Percentiles rank a stretch among this genome's conserved stretches.
These are phyloP conservation scores for Elongisporangium anandrum DNA, from an alignment of 352 stramenopile genomes.

Conservation along the genomic window DNA sequence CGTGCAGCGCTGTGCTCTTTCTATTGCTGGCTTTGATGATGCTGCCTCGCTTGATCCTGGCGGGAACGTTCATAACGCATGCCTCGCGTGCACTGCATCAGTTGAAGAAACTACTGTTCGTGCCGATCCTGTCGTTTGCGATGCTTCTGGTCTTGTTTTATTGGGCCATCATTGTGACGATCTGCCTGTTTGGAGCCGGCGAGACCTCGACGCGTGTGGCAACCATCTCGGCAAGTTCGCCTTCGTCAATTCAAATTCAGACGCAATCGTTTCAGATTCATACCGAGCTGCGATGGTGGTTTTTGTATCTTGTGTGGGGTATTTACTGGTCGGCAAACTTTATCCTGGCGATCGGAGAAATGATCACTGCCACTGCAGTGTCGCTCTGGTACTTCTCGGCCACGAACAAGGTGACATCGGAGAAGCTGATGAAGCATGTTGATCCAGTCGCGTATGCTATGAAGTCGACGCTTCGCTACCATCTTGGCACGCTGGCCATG, in stretches of 20 bases:
- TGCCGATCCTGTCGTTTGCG: constrained; percentile 66
- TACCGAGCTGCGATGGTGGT: constrained; percentile 64
- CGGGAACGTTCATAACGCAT: constrained; percentile 75
- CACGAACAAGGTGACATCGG: constrained; percentile 47
- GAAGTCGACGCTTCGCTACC: constrained; percentile 54
- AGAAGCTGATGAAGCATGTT: constrained; percentile 46
- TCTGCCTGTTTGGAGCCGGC: constrained; percentile 73
- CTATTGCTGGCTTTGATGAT: constrained; percentile 58
- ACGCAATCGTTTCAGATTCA: constrained; percentile 70
- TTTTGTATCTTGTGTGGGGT: constrained; percentile 70
- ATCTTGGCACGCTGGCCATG: constrained; percentile 69
- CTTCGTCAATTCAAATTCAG: constrained; percentile 44
- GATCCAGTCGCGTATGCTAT: constrained; percentile 69
- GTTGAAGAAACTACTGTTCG: constrained; percentile 56
- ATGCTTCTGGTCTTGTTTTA: constrained; percentile 67
- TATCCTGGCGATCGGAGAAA: constrained; percentile 62
- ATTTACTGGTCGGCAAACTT: constrained; percentile 80
- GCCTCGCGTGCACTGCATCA: constrained; percentile 60
- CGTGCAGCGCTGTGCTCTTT: constrained; percentile 61
- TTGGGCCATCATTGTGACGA: constrained; percentile 67
- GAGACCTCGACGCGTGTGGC: constrained; percentile 54
- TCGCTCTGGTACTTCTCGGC: constrained; percentile 78
- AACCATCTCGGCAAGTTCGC: constrained; percentile 40
- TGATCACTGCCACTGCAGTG: constrained; percentile 69
- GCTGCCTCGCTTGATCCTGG: constrained; percentile 59